Conservation (phyloP, 192 early-diverging fungal species). For the Coemansia sp. region DNA sequence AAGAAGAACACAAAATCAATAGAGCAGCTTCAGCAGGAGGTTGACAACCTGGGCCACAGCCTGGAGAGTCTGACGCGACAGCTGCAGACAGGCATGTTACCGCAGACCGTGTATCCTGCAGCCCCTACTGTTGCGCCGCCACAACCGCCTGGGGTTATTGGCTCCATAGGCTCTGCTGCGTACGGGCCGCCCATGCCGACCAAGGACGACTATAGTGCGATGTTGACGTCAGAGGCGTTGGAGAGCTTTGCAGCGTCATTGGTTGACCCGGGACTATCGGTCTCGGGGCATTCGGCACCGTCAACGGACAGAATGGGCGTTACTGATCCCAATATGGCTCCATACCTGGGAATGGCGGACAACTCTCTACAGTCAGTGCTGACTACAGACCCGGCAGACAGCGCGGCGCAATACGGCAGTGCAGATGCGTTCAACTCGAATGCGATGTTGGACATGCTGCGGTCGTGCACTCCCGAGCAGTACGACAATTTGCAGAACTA, state of each 20-base stretch:
- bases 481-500: slow-evolving; percentile 27
- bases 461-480: slow-evolving; percentile 27
- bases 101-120: background rate
- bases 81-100: slow-evolving; percentile 7
- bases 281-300: background rate
- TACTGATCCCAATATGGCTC: background rate
- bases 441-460: slow-evolving; percentile 8
- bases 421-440: slow-evolving; percentile 5
- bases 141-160: background rate
- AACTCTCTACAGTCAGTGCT: background rate
- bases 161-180: background rate
- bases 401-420: background rate
- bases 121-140: background rate
- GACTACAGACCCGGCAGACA: background rate
- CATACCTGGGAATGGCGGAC: background rate
- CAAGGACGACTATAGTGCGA: background rate
- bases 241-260: background rate
- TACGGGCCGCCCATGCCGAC: background rate
- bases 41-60: background rate
- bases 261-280: background rate
- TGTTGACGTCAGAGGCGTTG: background rate
- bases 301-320: background rate
- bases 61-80: slow-evolving; percentile 19
- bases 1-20: slow-evolving; percentile 28
- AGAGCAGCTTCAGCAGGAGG: slow-evolving; percentile 27